Percentiles rank a stretch among this genome's conserved stretches.
Evolutionary conservation across 2,329 filamentous ascomycete species (phyloP).

Genomic region (Paraconiothyrium brasiliense): DNA sequence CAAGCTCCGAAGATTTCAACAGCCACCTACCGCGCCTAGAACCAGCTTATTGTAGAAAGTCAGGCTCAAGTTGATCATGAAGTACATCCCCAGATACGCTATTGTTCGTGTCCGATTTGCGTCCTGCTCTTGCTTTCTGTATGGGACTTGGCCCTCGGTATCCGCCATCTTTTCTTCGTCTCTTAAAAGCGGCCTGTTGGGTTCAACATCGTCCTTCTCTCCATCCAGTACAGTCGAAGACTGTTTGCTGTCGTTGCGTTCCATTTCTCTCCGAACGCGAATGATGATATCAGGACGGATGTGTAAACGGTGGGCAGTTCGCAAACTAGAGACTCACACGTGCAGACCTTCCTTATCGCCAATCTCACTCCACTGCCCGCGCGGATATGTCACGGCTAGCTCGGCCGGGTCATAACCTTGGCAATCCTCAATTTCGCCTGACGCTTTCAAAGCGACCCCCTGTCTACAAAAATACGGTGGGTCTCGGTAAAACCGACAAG

Average conservation of each 20-base stretch:
- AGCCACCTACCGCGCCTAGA: background rate
- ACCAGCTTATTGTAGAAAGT: constrained; percentile 13
- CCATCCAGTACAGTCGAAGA: background rate
- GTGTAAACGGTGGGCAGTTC: background rate
- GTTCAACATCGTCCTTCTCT: background rate
- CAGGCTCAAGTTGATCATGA: constrained; percentile 9
- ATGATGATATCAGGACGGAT: background rate
- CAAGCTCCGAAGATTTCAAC: background rate
- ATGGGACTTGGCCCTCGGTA: background rate
- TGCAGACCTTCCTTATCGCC: constrained; percentile 11
- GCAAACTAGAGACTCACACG: background rate
- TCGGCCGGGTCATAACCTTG: constrained; percentile 2
- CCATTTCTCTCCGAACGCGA: background rate
- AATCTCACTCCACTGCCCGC: background rate
- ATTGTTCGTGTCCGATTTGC: background rate
- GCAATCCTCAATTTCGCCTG: background rate
- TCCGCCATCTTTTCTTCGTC: constrained; percentile 5
- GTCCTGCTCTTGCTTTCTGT: background rate
- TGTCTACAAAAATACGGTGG: background rate
- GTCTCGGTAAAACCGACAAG: background rate
- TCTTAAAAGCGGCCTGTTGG: background rate
- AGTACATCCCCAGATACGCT: constrained; percentile 1
- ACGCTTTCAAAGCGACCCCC: background rate
- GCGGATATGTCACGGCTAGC: background rate
- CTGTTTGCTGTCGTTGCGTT: background rate